A percentile compares a stretch with the other conserved stretches of the same genome.
phyloP scores from a whole-genome alignment of 106 monocot genomes.

The Triglochin maritima region DNA sequence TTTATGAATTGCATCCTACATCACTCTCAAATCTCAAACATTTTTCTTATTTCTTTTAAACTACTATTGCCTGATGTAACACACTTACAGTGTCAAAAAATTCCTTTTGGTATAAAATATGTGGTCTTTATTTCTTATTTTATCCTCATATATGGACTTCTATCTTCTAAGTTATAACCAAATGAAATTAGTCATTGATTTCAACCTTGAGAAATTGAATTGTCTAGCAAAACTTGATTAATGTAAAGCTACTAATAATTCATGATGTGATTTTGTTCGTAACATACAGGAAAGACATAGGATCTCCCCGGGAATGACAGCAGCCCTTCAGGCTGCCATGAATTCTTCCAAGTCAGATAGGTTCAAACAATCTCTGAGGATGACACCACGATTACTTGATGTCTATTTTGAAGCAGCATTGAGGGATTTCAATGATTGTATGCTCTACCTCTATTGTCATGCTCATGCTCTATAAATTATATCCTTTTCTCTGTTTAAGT shows the following conservation, averaged over 20 bases:
- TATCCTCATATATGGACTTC: no score
- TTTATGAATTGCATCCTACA: no score
- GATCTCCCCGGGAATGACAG: slow-evolving; percentile 60
- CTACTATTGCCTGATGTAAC: no score
- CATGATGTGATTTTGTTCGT: background rate
- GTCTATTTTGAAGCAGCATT: slow-evolving; percentile 60
- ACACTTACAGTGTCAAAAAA: no score
- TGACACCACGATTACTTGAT: slow-evolving; percentile 67
- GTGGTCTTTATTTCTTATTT: no score
- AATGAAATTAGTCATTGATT: background rate
- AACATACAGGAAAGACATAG: slow-evolving; percentile 58
- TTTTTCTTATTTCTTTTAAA: no score
- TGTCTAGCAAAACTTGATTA: background rate
- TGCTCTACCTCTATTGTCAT: slow-evolving; percentile 13
- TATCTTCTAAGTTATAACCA: no score
- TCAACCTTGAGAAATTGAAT: background rate
- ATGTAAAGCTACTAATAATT: background rate
- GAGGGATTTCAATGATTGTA: slow-evolving; percentile 75
- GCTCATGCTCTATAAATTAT: background rate
- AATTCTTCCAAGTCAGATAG: slow-evolving; percentile 57
- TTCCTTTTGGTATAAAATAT: no score
- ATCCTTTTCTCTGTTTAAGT: background rate
- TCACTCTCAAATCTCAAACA: no score
- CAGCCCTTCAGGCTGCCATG: slow-evolving; percentile 56
- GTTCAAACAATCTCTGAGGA: slow-evolving; percentile 53